phyloP scores from a whole-genome alignment of 164 flowering plant genomes.

The Sextonia rubra region DNA sequence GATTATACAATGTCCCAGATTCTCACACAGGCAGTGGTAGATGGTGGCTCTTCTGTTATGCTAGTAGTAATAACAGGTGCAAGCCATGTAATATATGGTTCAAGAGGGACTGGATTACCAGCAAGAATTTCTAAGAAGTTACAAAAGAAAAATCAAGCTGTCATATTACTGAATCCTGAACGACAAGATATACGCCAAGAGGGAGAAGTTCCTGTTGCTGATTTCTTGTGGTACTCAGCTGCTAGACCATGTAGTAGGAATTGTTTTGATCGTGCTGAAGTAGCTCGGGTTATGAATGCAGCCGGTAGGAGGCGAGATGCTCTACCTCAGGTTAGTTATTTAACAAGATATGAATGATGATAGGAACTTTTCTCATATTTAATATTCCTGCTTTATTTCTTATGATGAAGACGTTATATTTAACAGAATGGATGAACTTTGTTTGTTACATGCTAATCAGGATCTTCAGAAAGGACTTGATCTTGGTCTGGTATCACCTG shows the following conservation, averaged over 20 bases:
- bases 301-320: slow-evolving; percentile 94
- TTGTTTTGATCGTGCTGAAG: slow-evolving; percentile 97
- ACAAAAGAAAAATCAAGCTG: slow-evolving; percentile 84
- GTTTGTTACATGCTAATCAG: slow-evolving; percentile 37
- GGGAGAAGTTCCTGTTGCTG: slow-evolving; percentile 94
- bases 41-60: slow-evolving; percentile 66
- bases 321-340: slow-evolving; percentile 71
- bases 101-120: slow-evolving; percentile 87
- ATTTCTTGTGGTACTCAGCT: slow-evolving; percentile 97
- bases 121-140: slow-evolving; percentile 89
- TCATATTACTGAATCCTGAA: slow-evolving; percentile 88
- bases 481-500: slow-evolving; percentile 93
- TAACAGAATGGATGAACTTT: slow-evolving; percentile 1
- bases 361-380: neutral
- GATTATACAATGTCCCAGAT: slow-evolving; percentile 86
- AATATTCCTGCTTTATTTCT: neutral
- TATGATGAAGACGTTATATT: neutral
- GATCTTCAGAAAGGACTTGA: slow-evolving; percentile 93
- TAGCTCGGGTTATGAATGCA: slow-evolving; percentile 96
- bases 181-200: slow-evolving; percentile 80
- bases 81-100: slow-evolving; percentile 80
- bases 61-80: slow-evolving; percentile 92
- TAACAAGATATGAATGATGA: neutral
- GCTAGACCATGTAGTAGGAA: slow-evolving; percentile 91
- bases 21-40: slow-evolving; percentile 50